phyloP scores from a whole-genome alignment of 345 rosid genomes.

The Salix brachista region DNA sequence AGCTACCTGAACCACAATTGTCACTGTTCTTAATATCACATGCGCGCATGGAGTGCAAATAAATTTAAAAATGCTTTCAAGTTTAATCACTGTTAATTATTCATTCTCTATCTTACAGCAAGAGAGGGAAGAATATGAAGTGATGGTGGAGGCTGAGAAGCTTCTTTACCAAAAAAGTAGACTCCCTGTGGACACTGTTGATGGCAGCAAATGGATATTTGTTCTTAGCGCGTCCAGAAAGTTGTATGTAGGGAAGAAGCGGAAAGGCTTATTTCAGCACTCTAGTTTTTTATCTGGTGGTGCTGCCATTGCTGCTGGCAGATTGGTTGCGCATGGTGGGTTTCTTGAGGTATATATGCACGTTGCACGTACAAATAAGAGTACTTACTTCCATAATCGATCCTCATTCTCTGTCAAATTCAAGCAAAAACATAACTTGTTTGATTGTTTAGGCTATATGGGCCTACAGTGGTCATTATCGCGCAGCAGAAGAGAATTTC shows the following conservation, averaged over 20 bases:
- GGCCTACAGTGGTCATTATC: conserved; percentile 76
- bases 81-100: neutral
- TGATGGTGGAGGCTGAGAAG: conserved; percentile 43
- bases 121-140: conserved; percentile 66
- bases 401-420: neutral
- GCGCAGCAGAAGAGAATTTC: conserved; percentile 63
- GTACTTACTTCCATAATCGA: neutral
- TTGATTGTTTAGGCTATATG: conserved; percentile 42
- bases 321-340: conserved; percentile 53
- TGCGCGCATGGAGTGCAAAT: no score
- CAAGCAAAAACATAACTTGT: no score
- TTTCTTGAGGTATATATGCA: conserved; percentile 33
- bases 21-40: no score
- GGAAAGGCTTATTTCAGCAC: conserved; percentile 68
- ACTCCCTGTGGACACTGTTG: conserved; percentile 36
- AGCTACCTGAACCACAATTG: no score
- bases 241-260: conserved; percentile 56
- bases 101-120: conserved; percentile 35
- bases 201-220: conserved; percentile 68
- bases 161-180: conserved; percentile 43
- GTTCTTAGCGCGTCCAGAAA: conserved; percentile 47
- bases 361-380: no score
- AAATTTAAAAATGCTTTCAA: no score
- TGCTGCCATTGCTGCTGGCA: conserved; percentile 67
- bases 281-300: conserved; percentile 81